These are phyloP conservation scores for Conoideocrella luteorostrata DNA, from an alignment of 2,329 filamentous ascomycete genomes.

Conservation along the genomic window DNA sequence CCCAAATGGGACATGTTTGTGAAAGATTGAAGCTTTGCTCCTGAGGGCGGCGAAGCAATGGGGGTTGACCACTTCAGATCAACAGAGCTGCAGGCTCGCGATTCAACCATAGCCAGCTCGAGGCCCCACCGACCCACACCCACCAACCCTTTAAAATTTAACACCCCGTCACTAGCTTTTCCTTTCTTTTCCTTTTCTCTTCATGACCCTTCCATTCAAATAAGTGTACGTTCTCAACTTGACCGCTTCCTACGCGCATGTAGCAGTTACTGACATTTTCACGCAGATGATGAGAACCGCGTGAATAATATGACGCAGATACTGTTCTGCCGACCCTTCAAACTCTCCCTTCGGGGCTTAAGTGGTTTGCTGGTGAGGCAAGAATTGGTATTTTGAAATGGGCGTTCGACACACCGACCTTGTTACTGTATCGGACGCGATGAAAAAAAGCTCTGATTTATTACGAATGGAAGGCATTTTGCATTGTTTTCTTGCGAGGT, in stretches of 20 bases:
- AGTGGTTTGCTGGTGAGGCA: constrained; percentile 70
- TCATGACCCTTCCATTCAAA: constrained; percentile 99
- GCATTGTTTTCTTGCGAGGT: neutral
- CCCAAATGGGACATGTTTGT: constrained; percentile 19
- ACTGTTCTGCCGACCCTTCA: constrained; percentile 55
- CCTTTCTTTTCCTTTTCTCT: constrained; percentile 48
- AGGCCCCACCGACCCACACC: constrained; percentile 4
- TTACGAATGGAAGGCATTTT: constrained; percentile 31
- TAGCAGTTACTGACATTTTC: constrained; percentile 24
- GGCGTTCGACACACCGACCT: constrained; percentile 99
- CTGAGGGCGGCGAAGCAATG: neutral
- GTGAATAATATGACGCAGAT: constrained; percentile 86
- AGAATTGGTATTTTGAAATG: constrained; percentile 76
- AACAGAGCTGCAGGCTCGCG: too few species aligned
- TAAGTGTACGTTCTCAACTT: constrained; percentile 62
- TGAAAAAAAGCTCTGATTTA: constrained; percentile 91
- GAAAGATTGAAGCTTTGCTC: constrained; percentile 4
- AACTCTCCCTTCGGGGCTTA: constrained; percentile 87
- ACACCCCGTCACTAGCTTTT: constrained; percentile 26
- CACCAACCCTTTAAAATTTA: constrained; percentile 30
- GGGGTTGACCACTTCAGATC: neutral
- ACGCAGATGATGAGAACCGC: constrained; percentile 98
- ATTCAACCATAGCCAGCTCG: too few species aligned
- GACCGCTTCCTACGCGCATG: constrained; percentile 11
- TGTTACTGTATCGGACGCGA: constrained; percentile 97